Percentiles rank a stretch among this genome's conserved stretches.
phyloP scores from a whole-genome alignment of 139 green algal species.

The Coelastrella sp. region DNA sequence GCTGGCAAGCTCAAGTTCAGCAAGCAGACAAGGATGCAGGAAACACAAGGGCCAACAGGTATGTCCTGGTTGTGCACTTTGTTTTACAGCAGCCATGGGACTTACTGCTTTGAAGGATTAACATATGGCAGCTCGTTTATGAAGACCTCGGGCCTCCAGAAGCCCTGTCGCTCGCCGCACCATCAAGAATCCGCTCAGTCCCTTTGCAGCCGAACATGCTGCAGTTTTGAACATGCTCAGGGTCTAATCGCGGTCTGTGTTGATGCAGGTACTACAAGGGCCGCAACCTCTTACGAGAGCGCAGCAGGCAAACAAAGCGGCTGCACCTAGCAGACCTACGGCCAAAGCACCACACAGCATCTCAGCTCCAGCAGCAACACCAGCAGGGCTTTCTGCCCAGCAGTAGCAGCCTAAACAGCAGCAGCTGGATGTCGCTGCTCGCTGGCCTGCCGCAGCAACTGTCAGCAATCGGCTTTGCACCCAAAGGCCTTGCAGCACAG shows the following conservation, averaged over 20 bases:
- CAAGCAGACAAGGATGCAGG: not conserved
- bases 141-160: no score
- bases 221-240: no score
- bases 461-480: not conserved
- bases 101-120: no score
- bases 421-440: slow-evolving; percentile 5
- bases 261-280: slow-evolving; percentile 63
- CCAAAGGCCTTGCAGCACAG: no score
- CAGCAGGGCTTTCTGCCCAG: slow-evolving; percentile 15
- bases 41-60: slow-evolving; percentile 12
- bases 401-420: not conserved
- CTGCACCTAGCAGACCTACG: slow-evolving; percentile 42
- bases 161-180: no score
- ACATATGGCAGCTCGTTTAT: no score
- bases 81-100: no score
- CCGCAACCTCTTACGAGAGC: slow-evolving; percentile 50
- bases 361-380: slow-evolving; percentile 8
- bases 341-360: not conserved
- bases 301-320: slow-evolving; percentile 43
- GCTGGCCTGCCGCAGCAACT: not conserved
- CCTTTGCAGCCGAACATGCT: not conserved
- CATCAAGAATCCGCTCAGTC: no score
- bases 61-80: no score
- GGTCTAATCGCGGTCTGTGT: not conserved
- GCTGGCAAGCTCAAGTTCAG: not conserved